Percentiles rank a stretch among this genome's conserved stretches.
Evolutionary conservation across 2,329 filamentous ascomycete species (phyloP).

Genomic region (Xylaria sp.): DNA sequence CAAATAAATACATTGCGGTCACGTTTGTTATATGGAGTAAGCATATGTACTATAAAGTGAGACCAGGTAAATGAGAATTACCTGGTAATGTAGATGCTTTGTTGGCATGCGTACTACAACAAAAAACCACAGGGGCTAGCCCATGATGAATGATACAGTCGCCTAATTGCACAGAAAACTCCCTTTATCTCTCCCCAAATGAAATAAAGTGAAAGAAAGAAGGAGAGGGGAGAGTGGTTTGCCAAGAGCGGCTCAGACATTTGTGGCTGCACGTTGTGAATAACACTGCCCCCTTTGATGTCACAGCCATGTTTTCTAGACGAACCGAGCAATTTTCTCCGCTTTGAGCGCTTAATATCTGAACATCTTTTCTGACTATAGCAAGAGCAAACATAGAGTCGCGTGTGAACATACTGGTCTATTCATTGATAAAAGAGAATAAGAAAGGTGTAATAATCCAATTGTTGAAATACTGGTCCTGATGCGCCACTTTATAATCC

Average conservation of each 20-base stretch:
- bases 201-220: background rate
- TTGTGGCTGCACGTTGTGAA: background rate
- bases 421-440: background rate
- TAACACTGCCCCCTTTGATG: conserved; percentile 1
- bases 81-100: background rate
- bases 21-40: background rate
- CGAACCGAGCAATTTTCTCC: background rate
- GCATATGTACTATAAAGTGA: background rate
- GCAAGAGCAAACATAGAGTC: background rate
- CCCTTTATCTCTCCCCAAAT: background rate
- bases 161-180: background rate
- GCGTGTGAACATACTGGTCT: background rate
- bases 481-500: background rate
- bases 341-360: background rate
- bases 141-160: background rate
- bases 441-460: background rate
- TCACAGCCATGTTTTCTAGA: background rate
- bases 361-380: background rate
- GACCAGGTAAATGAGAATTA: no score
- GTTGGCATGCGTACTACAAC: background rate
- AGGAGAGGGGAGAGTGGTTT: background rate
- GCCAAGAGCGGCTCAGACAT: conserved; percentile 30
- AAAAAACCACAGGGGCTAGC: background rate
- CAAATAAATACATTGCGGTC: background rate
- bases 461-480: background rate